Percentiles rank a stretch among this genome's conserved stretches.
These are phyloP conservation scores for Cercospora sojina DNA, from an alignment of 2,329 filamentous ascomycete genomes.

Conservation along the genomic window DNA sequence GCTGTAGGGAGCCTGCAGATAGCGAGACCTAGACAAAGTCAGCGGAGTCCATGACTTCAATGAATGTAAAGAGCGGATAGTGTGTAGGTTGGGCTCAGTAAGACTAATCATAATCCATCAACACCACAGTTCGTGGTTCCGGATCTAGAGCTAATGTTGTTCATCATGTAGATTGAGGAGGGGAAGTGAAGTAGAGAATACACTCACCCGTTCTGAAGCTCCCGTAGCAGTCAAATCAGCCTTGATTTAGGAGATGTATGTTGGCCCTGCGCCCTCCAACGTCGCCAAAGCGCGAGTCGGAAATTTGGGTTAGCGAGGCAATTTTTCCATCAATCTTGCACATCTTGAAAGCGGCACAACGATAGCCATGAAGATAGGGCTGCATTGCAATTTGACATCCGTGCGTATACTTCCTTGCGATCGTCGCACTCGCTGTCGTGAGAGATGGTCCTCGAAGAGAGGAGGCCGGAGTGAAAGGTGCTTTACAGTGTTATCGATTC, in stretches of 20 bases:
- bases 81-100: not conserved
- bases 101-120: slow-evolving; percentile 17
- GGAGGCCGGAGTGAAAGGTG: slow-evolving; percentile 4
- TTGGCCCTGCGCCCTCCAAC: slow-evolving; percentile 14
- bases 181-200: not conserved
- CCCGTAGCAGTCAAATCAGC: not conserved
- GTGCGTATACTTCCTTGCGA: slow-evolving; percentile 2
- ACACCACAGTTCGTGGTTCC: slow-evolving; percentile 11
- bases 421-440: not conserved
- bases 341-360: slow-evolving; percentile 19
- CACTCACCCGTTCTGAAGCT: not conserved
- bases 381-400: slow-evolving; percentile 20
- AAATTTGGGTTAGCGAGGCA: slow-evolving; percentile 9
- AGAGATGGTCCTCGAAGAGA: not conserved
- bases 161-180: not conserved
- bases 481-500: slow-evolving; percentile 19
- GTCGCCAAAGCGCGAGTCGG: slow-evolving; percentile 8
- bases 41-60: not conserved
- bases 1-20: not conserved
- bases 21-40: not conserved
- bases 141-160: slow-evolving; percentile 16
- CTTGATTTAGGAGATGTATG: not conserved
- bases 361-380: slow-evolving; percentile 15
- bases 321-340: slow-evolving; percentile 10
- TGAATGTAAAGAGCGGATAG: not conserved